Evolutionary conservation across 495 filamentous ascomycete species (phyloP).

Genomic region (Aspergillus panamensis): DNA sequence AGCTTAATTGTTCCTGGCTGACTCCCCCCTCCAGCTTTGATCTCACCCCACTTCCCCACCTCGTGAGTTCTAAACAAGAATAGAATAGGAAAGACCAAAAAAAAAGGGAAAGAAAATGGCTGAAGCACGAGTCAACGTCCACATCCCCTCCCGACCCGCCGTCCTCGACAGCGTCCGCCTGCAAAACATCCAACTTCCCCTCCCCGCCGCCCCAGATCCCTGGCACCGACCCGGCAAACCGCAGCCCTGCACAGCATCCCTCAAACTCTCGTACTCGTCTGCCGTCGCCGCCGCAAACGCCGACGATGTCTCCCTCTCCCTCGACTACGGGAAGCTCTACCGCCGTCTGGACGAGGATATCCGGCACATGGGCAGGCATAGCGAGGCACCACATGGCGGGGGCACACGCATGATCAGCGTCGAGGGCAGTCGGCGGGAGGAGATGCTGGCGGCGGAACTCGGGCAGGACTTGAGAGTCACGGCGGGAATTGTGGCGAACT

Average conservation of each 20-base stretch:
- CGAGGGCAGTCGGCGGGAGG: slow-evolving; percentile 32
- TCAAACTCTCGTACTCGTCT: slow-evolving; percentile 45
- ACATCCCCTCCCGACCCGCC: slow-evolving; percentile 35
- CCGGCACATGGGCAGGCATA: slow-evolving; percentile 28
- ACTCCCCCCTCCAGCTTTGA: background rate
- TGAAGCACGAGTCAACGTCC: slow-evolving; percentile 29
- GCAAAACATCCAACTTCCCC: slow-evolving; percentile 41
- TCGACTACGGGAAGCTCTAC: slow-evolving; percentile 50
- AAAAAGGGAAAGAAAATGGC: slow-evolving; percentile 23
- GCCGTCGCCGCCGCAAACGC: slow-evolving; percentile 40
- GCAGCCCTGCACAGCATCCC: slow-evolving; percentile 43
- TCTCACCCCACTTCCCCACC: background rate
- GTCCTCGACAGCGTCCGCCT: slow-evolving; percentile 43
- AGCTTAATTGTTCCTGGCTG: background rate
- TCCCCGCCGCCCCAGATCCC: slow-evolving; percentile 43
- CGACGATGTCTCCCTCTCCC: slow-evolving; percentile 44
- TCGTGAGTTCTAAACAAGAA: background rate
- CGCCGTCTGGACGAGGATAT: slow-evolving; percentile 42
- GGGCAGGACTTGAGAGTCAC: slow-evolving; percentile 40
- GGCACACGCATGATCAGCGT: slow-evolving; percentile 30
- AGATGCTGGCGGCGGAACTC: slow-evolving; percentile 28
- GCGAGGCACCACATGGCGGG: slow-evolving; percentile 17
- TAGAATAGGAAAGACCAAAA: background rate
- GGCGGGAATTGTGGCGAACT: slow-evolving; percentile 38
- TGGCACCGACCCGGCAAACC: slow-evolving; percentile 45